Conservation (phyloP, 495 filamentous ascomycete genomes). For the Elasticomyces elasticus region DNA sequence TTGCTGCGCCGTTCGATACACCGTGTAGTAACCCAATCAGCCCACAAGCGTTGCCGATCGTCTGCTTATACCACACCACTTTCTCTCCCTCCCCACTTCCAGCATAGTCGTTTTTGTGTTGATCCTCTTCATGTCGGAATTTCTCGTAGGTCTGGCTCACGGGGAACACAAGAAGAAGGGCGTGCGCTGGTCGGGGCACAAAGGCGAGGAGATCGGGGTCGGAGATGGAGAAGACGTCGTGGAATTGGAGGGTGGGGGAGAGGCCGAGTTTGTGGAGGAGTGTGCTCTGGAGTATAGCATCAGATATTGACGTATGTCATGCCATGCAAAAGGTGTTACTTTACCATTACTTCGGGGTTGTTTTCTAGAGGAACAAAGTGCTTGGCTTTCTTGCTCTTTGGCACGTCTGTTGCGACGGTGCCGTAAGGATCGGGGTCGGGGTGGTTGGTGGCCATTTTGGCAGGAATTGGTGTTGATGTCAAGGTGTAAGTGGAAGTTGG, state of each 20-base stretch:
- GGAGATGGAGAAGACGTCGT: slow-evolving; percentile 48
- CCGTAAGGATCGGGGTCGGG: too few relatives aligned
- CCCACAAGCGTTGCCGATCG: slow-evolving; percentile 56
- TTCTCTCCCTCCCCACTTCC: slow-evolving; percentile 44
- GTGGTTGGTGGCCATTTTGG: too few relatives aligned
- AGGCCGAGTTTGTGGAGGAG: slow-evolving; percentile 48
- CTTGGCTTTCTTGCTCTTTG: too few relatives aligned
- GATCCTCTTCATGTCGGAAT: slow-evolving; percentile 35
- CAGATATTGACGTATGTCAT: too few relatives aligned
- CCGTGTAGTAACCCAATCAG: slow-evolving; percentile 53
- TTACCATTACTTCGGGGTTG: too few relatives aligned
- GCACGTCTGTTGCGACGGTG: too few relatives aligned
- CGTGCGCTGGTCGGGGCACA: slow-evolving; percentile 47
- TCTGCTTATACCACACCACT: slow-evolving; percentile 55
- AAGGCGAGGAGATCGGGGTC: slow-evolving; percentile 46
- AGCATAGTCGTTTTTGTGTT: slow-evolving; percentile 34
- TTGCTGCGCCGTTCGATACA: slow-evolving; percentile 42
- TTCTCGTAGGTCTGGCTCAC: slow-evolving; percentile 40
- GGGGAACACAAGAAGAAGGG: slow-evolving; percentile 48
- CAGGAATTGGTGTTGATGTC: too few relatives aligned
- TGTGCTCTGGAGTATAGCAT: too few relatives aligned
- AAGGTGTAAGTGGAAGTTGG: too few relatives aligned
- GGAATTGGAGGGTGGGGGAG: slow-evolving; percentile 42
- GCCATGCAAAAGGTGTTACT: too few relatives aligned
- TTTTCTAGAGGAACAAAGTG: too few relatives aligned